Evolutionary conservation across 2,329 filamentous ascomycete species (phyloP).

Genomic region (Mollisiaceae sp.): DNA sequence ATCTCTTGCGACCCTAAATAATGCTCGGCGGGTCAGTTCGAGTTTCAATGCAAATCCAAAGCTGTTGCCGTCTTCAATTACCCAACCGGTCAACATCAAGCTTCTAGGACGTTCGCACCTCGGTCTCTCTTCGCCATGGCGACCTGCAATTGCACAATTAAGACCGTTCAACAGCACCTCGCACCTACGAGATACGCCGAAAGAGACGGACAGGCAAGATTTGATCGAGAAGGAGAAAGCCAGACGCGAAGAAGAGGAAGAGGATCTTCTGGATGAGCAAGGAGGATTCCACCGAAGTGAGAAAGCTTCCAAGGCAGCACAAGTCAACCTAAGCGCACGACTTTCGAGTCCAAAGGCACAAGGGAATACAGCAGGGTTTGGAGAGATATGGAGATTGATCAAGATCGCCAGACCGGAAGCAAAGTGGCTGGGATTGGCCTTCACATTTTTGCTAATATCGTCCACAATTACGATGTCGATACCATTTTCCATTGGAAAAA

Average conservation of each 20-base stretch:
- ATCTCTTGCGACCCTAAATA: slow-evolving; percentile 11
- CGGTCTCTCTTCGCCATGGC: slow-evolving; percentile 37
- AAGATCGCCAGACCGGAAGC: slow-evolving; percentile 88
- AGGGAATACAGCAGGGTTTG: slow-evolving; percentile 63
- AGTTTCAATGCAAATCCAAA: slow-evolving; percentile 25
- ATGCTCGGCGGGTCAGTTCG: slow-evolving; percentile 28
- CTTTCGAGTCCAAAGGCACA: slow-evolving; percentile 76
- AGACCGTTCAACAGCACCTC: slow-evolving; percentile 38
- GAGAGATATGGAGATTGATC: slow-evolving; percentile 85
- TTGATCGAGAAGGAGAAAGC: slow-evolving; percentile 44
- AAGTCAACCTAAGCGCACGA: slow-evolving; percentile 87
- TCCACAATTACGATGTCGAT: slow-evolving; percentile 95
- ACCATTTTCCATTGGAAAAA: slow-evolving; percentile 94
- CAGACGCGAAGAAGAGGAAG: slow-evolving; percentile 50
- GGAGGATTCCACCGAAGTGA: slow-evolving; percentile 75
- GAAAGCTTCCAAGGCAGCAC: slow-evolving; percentile 82
- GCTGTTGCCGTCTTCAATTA: slow-evolving; percentile 14
- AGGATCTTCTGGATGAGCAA: slow-evolving; percentile 53
- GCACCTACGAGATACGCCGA: slow-evolving; percentile 31
- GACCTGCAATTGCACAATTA: slow-evolving; percentile 38
- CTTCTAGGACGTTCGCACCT: slow-evolving; percentile 25
- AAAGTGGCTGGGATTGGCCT: slow-evolving; percentile 77
- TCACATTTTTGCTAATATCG: slow-evolving; percentile 84
- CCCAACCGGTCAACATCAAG: slow-evolving; percentile 23
- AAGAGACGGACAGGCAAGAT: slow-evolving; percentile 39